Base-by-base conservation (phyloP, 176 grass and related monocot species). In the Musa troglodytarum region DNA sequence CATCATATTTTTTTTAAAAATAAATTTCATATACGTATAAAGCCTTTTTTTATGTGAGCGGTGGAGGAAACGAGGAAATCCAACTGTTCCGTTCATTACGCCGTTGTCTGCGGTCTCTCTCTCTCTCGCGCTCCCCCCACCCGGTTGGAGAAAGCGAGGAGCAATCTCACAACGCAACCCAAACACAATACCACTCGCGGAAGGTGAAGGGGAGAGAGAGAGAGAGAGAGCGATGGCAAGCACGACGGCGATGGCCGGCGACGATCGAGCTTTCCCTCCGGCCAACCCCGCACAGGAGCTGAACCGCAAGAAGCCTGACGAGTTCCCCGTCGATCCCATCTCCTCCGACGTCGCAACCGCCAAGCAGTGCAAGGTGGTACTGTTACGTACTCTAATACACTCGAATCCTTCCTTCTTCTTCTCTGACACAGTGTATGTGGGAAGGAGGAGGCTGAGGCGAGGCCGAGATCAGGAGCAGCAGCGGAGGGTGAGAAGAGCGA, bases 251-350 rank as follows among this genome's bases (percentile, higher is more conserved):
- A 50, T 50, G 74, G 74, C 54, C 25, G 28, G 25, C 23, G 25
- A 54, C 1, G 74, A 62, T 2, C 10, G n/a, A 7, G 57, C 17
- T 8, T 76, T 76, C 29, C 74, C 74, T 11, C 56, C 74, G 1
- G 74, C 16, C 23, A 49, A 63, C 16, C 14, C 16, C 17, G 11
- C 29, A 1, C 49, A 57, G 63, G 55, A 76, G 28, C 34, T 76
- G 2, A 52, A 76, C 57, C 55, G 0, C 8, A 58, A 34, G 22
- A 29, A 50, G 19, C 74, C 74, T 28, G 56, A 76, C 9, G 14
- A 50, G 10, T 76, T 76, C 74, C 74, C 74, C 1, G 74, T 50
- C 55, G 74, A 76, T 17, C 74, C 74, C 57, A 49, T 76, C 74
- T 63, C 74, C 57, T 25, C 74, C 19, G 57, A 63, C 57, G 74